Evolutionary conservation across 306 rosid genomes (phyloP).

Genomic region (Dryas drummondii): DNA sequence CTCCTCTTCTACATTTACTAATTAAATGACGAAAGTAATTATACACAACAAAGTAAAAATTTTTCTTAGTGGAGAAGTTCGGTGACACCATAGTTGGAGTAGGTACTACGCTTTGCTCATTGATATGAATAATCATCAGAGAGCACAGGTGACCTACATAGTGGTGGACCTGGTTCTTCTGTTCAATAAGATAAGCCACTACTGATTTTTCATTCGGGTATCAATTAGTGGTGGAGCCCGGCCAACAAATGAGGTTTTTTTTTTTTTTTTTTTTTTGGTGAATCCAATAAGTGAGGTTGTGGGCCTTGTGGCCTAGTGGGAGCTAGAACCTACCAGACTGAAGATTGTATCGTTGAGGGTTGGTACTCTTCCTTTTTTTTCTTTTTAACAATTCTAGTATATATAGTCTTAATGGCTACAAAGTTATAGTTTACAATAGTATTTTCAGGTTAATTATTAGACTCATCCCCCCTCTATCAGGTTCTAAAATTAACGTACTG

Average conservation of each 20-base stretch:
- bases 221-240: neutral
- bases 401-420: too few species aligned
- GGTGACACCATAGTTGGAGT: conserved; percentile 5
- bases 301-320: too few species aligned
- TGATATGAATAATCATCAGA: neutral
- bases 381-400: too few species aligned
- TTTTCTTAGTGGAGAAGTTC: neutral
- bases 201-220: conserved; percentile 2
- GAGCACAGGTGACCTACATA: neutral
- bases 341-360: too few species aligned
- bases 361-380: too few species aligned
- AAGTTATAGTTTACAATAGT: too few species aligned
- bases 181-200: conserved; percentile 5
- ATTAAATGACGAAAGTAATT: neutral
- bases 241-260: neutral
- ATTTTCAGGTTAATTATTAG: too few species aligned
- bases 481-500: too few species aligned
- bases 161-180: neutral
- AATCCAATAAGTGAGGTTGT: too few species aligned
- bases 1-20: neutral
- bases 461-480: too few species aligned
- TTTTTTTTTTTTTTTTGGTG: too few species aligned
- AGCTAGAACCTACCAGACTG: too few species aligned
- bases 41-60: neutral
- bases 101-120: neutral